phyloP scores from a whole-genome alignment of 139 green algal species.

The Diplosphaera chodatii region DNA sequence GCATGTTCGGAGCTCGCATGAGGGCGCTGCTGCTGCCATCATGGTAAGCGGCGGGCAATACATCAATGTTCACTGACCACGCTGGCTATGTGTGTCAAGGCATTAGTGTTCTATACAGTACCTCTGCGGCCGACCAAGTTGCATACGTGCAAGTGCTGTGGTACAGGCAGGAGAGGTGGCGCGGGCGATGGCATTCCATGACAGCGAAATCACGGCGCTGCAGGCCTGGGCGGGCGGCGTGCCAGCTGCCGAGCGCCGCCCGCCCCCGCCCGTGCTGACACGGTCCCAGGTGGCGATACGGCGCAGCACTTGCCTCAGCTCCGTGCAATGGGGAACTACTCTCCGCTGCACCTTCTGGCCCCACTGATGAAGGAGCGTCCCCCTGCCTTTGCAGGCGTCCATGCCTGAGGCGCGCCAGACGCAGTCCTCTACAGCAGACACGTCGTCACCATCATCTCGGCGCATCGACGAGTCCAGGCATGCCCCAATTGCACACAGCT shows the following conservation, averaged over 20 bases:
- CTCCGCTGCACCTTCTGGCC: too few species aligned
- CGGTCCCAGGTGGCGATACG: neutral
- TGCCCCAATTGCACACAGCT: too few species aligned
- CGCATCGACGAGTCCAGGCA: neutral
- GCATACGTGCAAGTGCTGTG: too few species aligned
- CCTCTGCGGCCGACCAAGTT: too few species aligned
- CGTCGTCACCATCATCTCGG: neutral
- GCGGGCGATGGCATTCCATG: neutral
- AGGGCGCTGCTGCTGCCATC: neutral
- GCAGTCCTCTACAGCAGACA: neutral
- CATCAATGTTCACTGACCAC: too few species aligned
- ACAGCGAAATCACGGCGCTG: neutral
- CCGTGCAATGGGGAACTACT: too few species aligned
- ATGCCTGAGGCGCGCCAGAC: neutral
- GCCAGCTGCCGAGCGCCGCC: neutral
- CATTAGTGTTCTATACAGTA: too few species aligned
- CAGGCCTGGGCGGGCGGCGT: neutral
- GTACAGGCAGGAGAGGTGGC: neutral
- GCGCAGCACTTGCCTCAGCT: too few species aligned
- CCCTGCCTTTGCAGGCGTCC: too few species aligned
- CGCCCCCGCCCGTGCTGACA: neutral
- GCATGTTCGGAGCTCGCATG: neutral
- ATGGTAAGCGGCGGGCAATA: neutral
- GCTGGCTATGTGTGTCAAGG: too few species aligned
- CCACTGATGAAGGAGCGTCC: too few species aligned